A percentile compares a stretch with the other conserved stretches of the same genome.
Evolutionary conservation across 2,329 filamentous ascomycete species (phyloP).

Genomic region (Polychaeton citri): DNA sequence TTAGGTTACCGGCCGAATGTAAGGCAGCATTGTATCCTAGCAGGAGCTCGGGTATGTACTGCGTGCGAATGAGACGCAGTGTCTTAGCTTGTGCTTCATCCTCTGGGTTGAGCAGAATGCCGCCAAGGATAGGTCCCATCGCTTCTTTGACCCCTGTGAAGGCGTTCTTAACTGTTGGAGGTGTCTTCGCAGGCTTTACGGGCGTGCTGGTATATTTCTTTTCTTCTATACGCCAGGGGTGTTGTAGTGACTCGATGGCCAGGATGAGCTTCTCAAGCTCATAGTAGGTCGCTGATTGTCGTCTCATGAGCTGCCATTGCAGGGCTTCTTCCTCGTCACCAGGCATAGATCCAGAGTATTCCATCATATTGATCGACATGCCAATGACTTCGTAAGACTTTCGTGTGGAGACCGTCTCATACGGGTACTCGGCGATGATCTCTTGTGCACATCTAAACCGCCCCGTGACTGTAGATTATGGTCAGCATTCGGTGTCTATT

Average conservation of each 20-base stretch:
- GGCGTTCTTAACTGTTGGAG: slow-evolving; percentile 21
- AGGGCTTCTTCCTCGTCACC: slow-evolving; percentile 7
- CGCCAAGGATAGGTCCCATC: slow-evolving; percentile 24
- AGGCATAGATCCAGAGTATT: slow-evolving; percentile 7
- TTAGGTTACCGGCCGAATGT: slow-evolving; percentile 60
- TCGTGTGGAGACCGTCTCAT: slow-evolving; percentile 30
- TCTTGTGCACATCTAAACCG: slow-evolving; percentile 42
- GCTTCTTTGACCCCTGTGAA: slow-evolving; percentile 26
- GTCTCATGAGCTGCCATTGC: slow-evolving; percentile 11
- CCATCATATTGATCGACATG: slow-evolving; percentile 25
- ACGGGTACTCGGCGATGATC: slow-evolving; percentile 37
- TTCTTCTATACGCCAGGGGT: slow-evolving; percentile 29
- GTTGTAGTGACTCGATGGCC: slow-evolving; percentile 27
- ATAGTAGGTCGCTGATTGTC: slow-evolving; percentile 24
- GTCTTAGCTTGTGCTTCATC: slow-evolving; percentile 44
- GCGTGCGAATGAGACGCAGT: slow-evolving; percentile 52
- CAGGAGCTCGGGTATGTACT: slow-evolving; percentile 75
- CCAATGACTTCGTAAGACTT: slow-evolving; percentile 29
- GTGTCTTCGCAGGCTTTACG: slow-evolving; percentile 10
- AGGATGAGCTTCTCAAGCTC: slow-evolving; percentile 30
- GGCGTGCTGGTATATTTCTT: slow-evolving; percentile 18
- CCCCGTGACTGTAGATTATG: slow-evolving; percentile 29
- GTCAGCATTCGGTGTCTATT: too few relatives aligned
- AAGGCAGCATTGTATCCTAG: slow-evolving; percentile 73
- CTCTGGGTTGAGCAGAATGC: slow-evolving; percentile 15